Percentiles rank a stretch among this genome's conserved stretches.
These are phyloP conservation scores for Phytophthora cactorum DNA, from an alignment of 352 stramenopile species.

Conservation along the genomic window DNA sequence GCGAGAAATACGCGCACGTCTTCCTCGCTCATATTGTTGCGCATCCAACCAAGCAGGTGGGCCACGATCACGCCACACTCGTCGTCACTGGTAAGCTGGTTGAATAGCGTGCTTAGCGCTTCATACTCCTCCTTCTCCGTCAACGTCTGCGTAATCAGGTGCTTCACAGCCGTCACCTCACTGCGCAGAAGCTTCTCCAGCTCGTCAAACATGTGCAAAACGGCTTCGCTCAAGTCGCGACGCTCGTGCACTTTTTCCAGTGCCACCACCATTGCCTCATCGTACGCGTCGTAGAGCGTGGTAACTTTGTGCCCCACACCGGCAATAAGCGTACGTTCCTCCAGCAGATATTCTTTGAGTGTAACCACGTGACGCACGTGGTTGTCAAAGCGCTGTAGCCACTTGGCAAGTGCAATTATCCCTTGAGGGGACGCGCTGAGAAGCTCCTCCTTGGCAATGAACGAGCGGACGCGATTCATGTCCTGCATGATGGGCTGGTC, in stretches of 20 bases:
- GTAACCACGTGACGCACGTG: conserved; percentile 62
- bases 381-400: conserved; percentile 67
- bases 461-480: conserved; percentile 52
- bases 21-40: conserved; percentile 50
- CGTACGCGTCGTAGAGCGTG: conserved; percentile 67
- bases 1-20: conserved; percentile 60
- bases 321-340: conserved; percentile 63
- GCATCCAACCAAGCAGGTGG: conserved; percentile 78
- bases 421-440: conserved; percentile 54
- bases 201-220: conserved; percentile 56
- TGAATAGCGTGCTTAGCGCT: conserved; percentile 68
- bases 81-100: conserved; percentile 59
- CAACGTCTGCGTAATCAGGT: conserved; percentile 60
- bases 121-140: conserved; percentile 62
- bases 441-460: conserved; percentile 60
- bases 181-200: conserved; percentile 60
- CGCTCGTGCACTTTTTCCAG: conserved; percentile 63
- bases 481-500: conserved; percentile 69
- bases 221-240: conserved; percentile 46
- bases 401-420: conserved; percentile 64
- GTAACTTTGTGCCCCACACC: conserved; percentile 66
- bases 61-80: conserved; percentile 57
- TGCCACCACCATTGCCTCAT: conserved; percentile 49
- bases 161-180: conserved; percentile 57
- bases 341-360: conserved; percentile 73